phyloP scores from a whole-genome alignment of 306 rosid species.

The Vigna nakashimae region DNA sequence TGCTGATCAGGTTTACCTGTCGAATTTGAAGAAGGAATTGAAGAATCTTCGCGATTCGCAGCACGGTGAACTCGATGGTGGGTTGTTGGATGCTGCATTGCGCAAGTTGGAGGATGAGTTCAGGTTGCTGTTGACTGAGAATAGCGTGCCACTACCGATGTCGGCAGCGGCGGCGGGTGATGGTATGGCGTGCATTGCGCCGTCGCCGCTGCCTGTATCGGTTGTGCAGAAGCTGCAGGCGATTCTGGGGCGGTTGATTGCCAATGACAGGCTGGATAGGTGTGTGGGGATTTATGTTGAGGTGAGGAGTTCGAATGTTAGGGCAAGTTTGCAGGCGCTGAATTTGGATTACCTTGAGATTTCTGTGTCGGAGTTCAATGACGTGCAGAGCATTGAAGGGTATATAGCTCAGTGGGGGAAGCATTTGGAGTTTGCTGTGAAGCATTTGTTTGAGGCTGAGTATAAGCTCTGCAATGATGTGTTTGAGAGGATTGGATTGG shows the following conservation, averaged over 20 bases:
- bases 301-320: slow-evolving; percentile 87
- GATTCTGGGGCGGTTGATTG: slow-evolving; percentile 76
- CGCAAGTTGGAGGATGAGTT: slow-evolving; percentile 87
- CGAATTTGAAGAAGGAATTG: slow-evolving; percentile 75
- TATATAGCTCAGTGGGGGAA: slow-evolving; percentile 93
- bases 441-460: slow-evolving; percentile 96
- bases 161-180: slow-evolving; percentile 45
- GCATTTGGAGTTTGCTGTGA: slow-evolving; percentile 99
- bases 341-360: slow-evolving; percentile 95
- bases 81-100: slow-evolving; percentile 85
- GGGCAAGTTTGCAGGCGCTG: slow-evolving; percentile 90
- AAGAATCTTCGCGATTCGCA: slow-evolving; percentile 71
- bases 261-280: slow-evolving; percentile 78
- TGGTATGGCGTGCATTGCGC: slow-evolving; percentile 92
- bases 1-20: slow-evolving; percentile 74
- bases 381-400: slow-evolving; percentile 93
- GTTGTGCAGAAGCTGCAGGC: slow-evolving; percentile 88
- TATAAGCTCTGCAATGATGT: slow-evolving; percentile 96
- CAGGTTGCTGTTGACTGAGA: slow-evolving; percentile 73
- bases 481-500: slow-evolving; percentile 87
- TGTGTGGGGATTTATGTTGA: slow-evolving; percentile 86
- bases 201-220: slow-evolving; percentile 87
- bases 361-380: slow-evolving; percentile 88
- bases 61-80: slow-evolving; percentile 84
- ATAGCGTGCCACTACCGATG: slow-evolving; percentile 93